These are phyloP conservation scores for Tolypocladium nubicola DNA, from an alignment of 2,329 filamentous ascomycete species.

Conservation along the genomic window DNA sequence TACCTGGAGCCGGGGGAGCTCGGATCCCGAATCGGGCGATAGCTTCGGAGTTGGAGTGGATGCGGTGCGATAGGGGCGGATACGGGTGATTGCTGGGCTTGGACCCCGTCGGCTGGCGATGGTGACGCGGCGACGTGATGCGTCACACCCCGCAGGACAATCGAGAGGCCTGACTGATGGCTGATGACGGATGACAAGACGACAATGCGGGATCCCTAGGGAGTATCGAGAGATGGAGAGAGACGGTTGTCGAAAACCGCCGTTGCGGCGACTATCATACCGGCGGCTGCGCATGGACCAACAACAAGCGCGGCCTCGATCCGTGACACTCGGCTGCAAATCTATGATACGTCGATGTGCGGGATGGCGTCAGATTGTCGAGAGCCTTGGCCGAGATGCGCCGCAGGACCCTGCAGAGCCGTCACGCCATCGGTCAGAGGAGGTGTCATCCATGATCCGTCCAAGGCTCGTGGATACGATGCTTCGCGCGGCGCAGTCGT, in stretches of 20 bases:
- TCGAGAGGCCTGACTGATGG: not conserved
- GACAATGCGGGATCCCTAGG: not conserved
- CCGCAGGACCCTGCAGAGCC: not conserved
- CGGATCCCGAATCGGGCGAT: constrained; percentile 1
- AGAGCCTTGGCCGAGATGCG: not conserved
- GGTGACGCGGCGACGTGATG: not conserved
- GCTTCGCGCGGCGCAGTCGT: not conserved
- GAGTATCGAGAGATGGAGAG: not conserved
- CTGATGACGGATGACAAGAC: not conserved
- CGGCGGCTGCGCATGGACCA: not conserved
- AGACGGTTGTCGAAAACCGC: not conserved
- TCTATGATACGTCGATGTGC: not conserved
- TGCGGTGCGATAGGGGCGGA: not conserved
- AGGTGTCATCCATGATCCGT: not conserved
- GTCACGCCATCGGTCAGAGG: not conserved
- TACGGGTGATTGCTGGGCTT: not conserved
- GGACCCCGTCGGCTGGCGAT: no score
- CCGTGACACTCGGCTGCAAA: not conserved
- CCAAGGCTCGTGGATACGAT: not conserved
- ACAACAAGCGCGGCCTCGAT: not conserved
- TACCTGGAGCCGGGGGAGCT: not conserved
- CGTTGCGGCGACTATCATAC: not conserved
- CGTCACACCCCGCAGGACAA: not conserved
- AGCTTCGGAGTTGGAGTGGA: not conserved
- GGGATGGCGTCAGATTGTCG: not conserved